A percentile compares a stretch with the other conserved stretches of the same genome.
phyloP scores from a whole-genome alignment of 2,329 filamentous ascomycete species.

The Ceratocystis huliohia region DNA sequence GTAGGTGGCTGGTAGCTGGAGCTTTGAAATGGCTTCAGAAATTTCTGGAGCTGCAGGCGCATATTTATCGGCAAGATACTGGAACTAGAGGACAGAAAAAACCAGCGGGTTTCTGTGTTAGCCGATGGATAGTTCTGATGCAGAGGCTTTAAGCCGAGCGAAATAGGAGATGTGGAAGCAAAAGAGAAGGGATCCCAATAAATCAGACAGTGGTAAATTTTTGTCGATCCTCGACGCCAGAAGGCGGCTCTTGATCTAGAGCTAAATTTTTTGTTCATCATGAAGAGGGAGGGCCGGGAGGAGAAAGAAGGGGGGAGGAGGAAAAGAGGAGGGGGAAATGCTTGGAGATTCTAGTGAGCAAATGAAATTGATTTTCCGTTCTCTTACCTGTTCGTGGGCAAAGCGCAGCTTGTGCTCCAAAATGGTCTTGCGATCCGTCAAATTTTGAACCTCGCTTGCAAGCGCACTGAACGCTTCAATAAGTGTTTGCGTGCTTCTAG shows the following conservation, averaged over 20 bases:
- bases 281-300: constrained; percentile 23
- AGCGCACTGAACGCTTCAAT: constrained; percentile 52
- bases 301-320: background rate
- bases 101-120: constrained; percentile 8
- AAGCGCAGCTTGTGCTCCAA: constrained; percentile 55
- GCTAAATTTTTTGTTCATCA: constrained; percentile 48
- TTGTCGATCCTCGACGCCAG: constrained; percentile 50
- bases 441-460: constrained; percentile 50
- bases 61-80: constrained; percentile 55
- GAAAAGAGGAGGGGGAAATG: background rate
- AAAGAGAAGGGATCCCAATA: constrained; percentile 15
- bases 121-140: background rate
- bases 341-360: background rate
- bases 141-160: background rate
- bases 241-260: constrained; percentile 68
- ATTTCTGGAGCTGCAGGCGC: constrained; percentile 52
- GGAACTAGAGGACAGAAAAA: constrained; percentile 36
- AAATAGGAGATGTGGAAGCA: background rate
- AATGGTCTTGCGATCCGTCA: constrained; percentile 51
- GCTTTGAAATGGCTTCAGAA: constrained; percentile 51
- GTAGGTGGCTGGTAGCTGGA: constrained; percentile 47
- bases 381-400: constrained; percentile 52
- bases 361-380: background rate
- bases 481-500: constrained; percentile 38
- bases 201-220: constrained; percentile 34